Evolutionary conservation across 805 yeast genomes (phyloP).

Genomic region (Huiozyma naganishii): DNA sequence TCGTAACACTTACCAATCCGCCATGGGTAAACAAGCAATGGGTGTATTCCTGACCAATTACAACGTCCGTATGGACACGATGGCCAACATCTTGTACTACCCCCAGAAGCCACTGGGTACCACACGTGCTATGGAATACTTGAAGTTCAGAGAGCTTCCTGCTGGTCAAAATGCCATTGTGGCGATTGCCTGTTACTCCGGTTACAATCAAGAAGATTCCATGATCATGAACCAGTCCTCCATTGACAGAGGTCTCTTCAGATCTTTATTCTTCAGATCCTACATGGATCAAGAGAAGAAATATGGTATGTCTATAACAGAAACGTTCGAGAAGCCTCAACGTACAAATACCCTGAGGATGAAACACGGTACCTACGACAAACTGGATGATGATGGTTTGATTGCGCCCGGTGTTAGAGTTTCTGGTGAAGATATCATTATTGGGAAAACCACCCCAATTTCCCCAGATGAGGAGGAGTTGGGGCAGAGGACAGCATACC

Average conservation of each 20-base stretch:
- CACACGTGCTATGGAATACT: constrained; percentile 93
- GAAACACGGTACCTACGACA: constrained; percentile 97
- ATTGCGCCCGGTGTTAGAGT: constrained; percentile 98
- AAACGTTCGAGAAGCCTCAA: constrained; percentile 94
- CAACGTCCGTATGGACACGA: constrained; percentile 96
- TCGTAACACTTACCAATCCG: constrained; percentile 97
- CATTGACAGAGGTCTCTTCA: constrained; percentile 90
- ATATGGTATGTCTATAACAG: constrained; percentile 96
- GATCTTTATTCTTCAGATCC: constrained; percentile 92
- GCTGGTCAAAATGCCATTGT: constrained; percentile 99
- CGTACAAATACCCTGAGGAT: constrained; percentile 88
- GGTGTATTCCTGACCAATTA: constrained; percentile 95
- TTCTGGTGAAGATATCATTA: constrained; percentile 96
- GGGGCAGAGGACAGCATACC: constrained; percentile 97
- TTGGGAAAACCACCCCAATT: constrained; percentile 97
- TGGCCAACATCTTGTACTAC: constrained; percentile 95
- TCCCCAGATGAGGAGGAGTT: constrained; percentile 98
- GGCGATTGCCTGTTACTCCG: constrained; percentile 95
- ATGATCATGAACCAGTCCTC: constrained; percentile 99
- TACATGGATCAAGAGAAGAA: constrained; percentile 98
- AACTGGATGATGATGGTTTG: constrained; percentile 95
- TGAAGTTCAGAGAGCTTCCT: constrained; percentile 94
- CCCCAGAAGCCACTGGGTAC: constrained; percentile 98
- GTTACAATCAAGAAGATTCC: constrained; percentile 99
- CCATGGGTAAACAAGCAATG: constrained; percentile 99